These are phyloP conservation scores for Suhomyces kilbournensis DNA, from an alignment of 805 yeast species.

Conservation along the genomic window DNA sequence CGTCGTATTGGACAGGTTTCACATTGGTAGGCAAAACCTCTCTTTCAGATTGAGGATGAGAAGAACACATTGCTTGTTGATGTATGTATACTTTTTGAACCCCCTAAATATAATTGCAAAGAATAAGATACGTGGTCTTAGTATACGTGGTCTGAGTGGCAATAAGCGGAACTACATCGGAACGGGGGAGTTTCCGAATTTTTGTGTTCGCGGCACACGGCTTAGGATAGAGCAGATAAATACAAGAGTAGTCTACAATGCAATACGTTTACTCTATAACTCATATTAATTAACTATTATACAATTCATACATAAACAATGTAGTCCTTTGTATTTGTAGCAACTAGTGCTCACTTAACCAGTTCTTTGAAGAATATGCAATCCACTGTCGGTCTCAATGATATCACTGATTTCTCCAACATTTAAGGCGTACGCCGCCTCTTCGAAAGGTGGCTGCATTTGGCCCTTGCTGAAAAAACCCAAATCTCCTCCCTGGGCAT, in stretches of 20 bases:
- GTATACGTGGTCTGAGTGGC: background rate
- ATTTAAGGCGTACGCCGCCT: slow-evolving; percentile 75
- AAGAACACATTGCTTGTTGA: background rate
- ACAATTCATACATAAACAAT: background rate
- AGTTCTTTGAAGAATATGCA: slow-evolving; percentile 83
- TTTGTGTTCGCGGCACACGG: background rate
- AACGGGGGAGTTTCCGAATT: background rate
- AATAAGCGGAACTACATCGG: background rate
- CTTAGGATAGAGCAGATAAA: background rate
- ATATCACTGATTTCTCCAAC: slow-evolving; percentile 81
- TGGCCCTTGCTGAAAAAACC: slow-evolving; percentile 86
- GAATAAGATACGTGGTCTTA: background rate
- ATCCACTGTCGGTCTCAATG: slow-evolving; percentile 88
- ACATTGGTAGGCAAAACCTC: slow-evolving; percentile 44
- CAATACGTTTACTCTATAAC: background rate
- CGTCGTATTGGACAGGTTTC: slow-evolving; percentile 39
- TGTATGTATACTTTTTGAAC: background rate
- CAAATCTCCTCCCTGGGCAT: slow-evolving; percentile 84
- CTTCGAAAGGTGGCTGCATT: slow-evolving; percentile 95
- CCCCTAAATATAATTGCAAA: background rate
- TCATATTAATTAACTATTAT: background rate
- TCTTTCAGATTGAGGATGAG: slow-evolving; percentile 19
- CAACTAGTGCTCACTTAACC: slow-evolving; percentile 40
- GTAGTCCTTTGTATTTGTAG: background rate
- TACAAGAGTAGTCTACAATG: background rate